These are phyloP conservation scores for Colletotrichum brevisporum DNA, from an alignment of 2,329 filamentous ascomycete species.

Conservation along the genomic window DNA sequence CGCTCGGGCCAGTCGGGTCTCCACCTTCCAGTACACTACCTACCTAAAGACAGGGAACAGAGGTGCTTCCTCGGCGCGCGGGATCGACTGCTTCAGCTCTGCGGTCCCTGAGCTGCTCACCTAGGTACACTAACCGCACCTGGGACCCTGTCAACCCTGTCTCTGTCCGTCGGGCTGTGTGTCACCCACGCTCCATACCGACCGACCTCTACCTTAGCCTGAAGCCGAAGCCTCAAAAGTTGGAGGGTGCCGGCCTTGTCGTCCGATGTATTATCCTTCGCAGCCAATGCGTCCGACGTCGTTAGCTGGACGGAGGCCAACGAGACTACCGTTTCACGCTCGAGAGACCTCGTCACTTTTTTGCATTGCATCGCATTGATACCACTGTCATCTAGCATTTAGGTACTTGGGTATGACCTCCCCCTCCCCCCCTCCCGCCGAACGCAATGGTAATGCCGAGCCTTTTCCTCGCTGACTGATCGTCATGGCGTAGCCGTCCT, in stretches of 20 bases:
- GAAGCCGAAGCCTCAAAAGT: neutral
- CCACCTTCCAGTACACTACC: conserved; percentile 33
- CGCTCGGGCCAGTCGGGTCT: conserved; percentile 23
- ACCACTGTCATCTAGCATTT: conserved; percentile 18
- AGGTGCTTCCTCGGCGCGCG: conserved; percentile 30
- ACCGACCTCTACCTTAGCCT: conserved; percentile 12
- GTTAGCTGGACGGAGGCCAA: conserved; percentile 28
- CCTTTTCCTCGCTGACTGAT: conserved; percentile 40
- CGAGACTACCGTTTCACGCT: conserved; percentile 37
- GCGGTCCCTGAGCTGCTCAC: conserved; percentile 29
- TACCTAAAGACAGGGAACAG: conserved; percentile 27
- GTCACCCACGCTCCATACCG: conserved; percentile 2
- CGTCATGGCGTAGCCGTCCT: conserved; percentile 39
- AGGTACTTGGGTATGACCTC: conserved; percentile 29
- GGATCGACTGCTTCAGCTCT: conserved; percentile 39
- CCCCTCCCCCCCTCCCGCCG: conserved; percentile 11
- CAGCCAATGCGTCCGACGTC: conserved; percentile 31
- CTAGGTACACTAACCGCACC: conserved; percentile 2
- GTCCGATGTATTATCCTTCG: conserved; percentile 27
- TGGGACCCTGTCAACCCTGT: too few species aligned
- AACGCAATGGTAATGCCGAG: conserved; percentile 36
- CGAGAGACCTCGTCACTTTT: conserved; percentile 30
- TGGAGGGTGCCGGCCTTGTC: conserved; percentile 22
- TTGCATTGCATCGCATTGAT: conserved; percentile 41
- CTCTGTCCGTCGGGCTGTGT: neutral